Percentiles rank a stretch among this genome's conserved stretches.
These are phyloP conservation scores for Anthracocystis panici-leucophaei DNA, from an alignment of 1,284 basidiomycete species.

Conservation along the genomic window DNA sequence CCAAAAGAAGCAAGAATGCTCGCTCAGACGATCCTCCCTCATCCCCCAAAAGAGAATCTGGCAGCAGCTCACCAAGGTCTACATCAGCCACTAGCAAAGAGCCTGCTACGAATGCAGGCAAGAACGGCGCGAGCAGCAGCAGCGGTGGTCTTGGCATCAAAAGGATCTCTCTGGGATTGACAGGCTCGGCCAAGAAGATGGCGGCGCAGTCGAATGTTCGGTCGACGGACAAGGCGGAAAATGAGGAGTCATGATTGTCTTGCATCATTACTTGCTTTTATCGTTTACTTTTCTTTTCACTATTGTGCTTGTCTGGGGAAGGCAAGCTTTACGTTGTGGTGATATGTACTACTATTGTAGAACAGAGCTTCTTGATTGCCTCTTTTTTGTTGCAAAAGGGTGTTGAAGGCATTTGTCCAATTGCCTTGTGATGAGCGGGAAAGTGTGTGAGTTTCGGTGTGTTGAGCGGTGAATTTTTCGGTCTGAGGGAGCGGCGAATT, in stretches of 20 bases:
- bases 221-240: conserved; percentile 34
- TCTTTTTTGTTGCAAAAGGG: neutral
- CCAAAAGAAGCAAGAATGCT: conserved; percentile 22
- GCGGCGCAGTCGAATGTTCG: conserved; percentile 43
- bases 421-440: neutral
- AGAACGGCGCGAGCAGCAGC: conserved; percentile 17
- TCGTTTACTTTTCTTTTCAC: conserved; percentile 4
- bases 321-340: conserved; percentile 12
- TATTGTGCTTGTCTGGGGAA: conserved; percentile 20
- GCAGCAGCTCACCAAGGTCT: conserved; percentile 13
- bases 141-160: conserved; percentile 36
- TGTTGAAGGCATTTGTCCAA: neutral
- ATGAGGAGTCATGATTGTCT: conserved; percentile 21
- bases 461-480: conserved; percentile 33
- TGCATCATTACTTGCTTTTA: neutral
- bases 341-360: conserved; percentile 42
- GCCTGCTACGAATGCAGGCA: conserved; percentile 6
- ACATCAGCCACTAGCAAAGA: conserved; percentile 6
- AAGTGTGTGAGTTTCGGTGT: conserved; percentile 4
- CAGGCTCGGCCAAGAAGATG: conserved; percentile 50
- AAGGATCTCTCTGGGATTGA: conserved; percentile 48
- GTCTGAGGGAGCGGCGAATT: neutral
- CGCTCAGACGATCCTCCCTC: conserved; percentile 16
- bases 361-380: conserved; percentile 19
- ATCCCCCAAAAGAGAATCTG: conserved; percentile 16